Evolutionary conservation across 495 filamentous ascomycete species (phyloP).

Genomic region (Penicillium taxi): DNA sequence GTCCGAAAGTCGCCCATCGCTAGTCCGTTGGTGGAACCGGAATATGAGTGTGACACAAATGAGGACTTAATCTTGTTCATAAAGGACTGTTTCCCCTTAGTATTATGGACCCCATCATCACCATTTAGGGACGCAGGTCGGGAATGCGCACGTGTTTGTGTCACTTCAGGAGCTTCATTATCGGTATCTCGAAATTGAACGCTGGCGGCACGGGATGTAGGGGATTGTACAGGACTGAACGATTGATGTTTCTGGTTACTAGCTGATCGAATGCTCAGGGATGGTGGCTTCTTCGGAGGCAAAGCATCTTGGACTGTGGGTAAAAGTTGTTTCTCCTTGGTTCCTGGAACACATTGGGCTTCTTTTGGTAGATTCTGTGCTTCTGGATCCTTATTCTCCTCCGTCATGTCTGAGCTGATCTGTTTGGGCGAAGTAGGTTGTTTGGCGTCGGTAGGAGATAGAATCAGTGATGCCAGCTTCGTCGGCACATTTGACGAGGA

Average conservation of each 20-base stretch:
- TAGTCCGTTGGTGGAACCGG: slow-evolving; percentile 36
- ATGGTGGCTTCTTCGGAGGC: slow-evolving; percentile 15
- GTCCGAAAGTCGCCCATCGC: slow-evolving; percentile 28
- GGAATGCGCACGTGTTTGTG: slow-evolving; percentile 46
- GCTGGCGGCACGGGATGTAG: slow-evolving; percentile 45
- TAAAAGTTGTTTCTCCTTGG: slow-evolving; percentile 17
- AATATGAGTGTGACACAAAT: slow-evolving; percentile 36
- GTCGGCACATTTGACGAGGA: slow-evolving; percentile 14
- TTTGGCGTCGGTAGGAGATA: slow-evolving; percentile 27
- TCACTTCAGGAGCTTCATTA: slow-evolving; percentile 29
- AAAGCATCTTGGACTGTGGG: slow-evolving; percentile 18
- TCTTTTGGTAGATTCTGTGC: slow-evolving; percentile 3
- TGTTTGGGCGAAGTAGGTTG: slow-evolving; percentile 15
- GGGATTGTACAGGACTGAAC: slow-evolving; percentile 29
- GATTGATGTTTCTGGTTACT: slow-evolving; percentile 20
- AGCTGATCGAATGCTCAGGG: slow-evolving; percentile 20
- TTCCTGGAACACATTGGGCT: background rate
- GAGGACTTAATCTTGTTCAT: slow-evolving; percentile 57
- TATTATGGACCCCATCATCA: slow-evolving; percentile 43
- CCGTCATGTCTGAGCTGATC: slow-evolving; percentile 2
- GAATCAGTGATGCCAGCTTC: slow-evolving; percentile 28
- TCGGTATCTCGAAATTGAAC: slow-evolving; percentile 58
- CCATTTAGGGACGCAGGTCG: slow-evolving; percentile 50
- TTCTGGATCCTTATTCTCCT: slow-evolving; percentile 4
- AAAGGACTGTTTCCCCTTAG: slow-evolving; percentile 53